These are phyloP conservation scores for Westerdykella ornata DNA, from an alignment of 2,329 filamentous ascomycete species.

Conservation along the genomic window DNA sequence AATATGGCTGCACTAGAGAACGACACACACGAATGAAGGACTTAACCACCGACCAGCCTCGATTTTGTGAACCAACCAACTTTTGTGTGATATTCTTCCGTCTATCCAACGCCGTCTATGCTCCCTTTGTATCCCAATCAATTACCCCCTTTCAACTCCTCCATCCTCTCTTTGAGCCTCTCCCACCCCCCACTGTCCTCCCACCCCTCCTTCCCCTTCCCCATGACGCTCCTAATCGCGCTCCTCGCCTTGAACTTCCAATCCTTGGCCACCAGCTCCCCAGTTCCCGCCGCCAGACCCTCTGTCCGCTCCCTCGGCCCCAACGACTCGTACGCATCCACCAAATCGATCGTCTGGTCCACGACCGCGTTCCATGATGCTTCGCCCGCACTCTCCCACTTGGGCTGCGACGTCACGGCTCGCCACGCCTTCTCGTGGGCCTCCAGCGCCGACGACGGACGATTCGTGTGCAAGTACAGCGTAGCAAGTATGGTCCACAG, in stretches of 20 bases:
- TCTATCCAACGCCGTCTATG: too few species aligned
- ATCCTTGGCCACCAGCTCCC: constrained; percentile 62
- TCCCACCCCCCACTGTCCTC: constrained; percentile 67
- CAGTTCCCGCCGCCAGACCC: constrained; percentile 43
- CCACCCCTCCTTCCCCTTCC: constrained; percentile 74
- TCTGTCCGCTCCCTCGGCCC: constrained; percentile 45
- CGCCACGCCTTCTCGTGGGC: constrained; percentile 89
- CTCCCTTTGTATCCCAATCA: too few species aligned
- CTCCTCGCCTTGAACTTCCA: constrained; percentile 88
- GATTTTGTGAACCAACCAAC: too few species aligned
- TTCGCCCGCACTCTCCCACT: constrained; percentile 52
- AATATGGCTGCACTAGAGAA: too few species aligned
- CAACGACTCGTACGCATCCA: constrained; percentile 76
- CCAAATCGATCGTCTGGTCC: constrained; percentile 70
- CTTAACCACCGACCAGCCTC: too few species aligned
- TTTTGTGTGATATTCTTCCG: too few species aligned
- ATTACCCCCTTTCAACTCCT: constrained; percentile 36
- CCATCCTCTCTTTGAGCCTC: constrained; percentile 47
- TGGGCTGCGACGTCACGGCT: constrained; percentile 53
- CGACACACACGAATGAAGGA: too few species aligned
- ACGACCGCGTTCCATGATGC: constrained; percentile 67
- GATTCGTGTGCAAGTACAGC: constrained; percentile 65
- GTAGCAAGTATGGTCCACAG: constrained; percentile 71
- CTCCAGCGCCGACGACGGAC: constrained; percentile 66
- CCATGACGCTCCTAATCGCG: constrained; percentile 73